Evolutionary conservation across 2,329 filamentous ascomycete genomes (phyloP), one percentile per base, ranked within the genome.

Genomic region (Cytospora leucostoma): DNA sequence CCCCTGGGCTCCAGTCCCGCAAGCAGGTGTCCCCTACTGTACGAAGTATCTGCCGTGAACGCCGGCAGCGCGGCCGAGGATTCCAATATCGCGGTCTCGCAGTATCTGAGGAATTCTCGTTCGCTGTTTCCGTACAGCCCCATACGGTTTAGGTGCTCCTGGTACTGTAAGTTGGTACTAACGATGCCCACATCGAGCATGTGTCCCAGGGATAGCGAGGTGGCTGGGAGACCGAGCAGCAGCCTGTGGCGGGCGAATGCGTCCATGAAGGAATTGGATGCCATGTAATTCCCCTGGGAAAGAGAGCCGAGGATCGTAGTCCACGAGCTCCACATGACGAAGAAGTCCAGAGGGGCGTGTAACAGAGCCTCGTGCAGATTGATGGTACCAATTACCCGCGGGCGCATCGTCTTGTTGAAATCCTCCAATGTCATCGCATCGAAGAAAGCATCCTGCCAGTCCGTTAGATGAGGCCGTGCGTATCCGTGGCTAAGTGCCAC

Each of bases 321-420:
- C 0, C 74, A 67, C 1, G 78, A 80, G 1, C 76, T 77, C 1
- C 78, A 68, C 67, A 77, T 71, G 55, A 77, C 66, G 63, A 79
- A 79, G 68, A 79, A 80, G 59, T 77, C 75, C 15, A 70, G 62
- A 35, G 56, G 57, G 19, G 11, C 61, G n/a, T 62, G 56, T 34
- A 62, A 55, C 12, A 74, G 67, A 1, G 69, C 66, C 2, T 71
- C 56, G 64, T 80, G 75, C 1, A 80, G 71, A 60, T 79, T 79
- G 71, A 71, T 74, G 4, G 74, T 75, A 2, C 75, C 75, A 10
- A 70, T 52, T 12, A 77, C 74, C 37, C 81, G 81, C 65, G 81
- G 79, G 15, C 15, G 7, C 21, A 52, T 32, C 50, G 50, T 52
- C 74, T 72, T 0, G 67, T 71, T 10, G 59, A 63, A 10, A 44